phyloP scores from a whole-genome alignment of 2,329 filamentous ascomycete genomes.

The Thermomyces lanuginosus region DNA sequence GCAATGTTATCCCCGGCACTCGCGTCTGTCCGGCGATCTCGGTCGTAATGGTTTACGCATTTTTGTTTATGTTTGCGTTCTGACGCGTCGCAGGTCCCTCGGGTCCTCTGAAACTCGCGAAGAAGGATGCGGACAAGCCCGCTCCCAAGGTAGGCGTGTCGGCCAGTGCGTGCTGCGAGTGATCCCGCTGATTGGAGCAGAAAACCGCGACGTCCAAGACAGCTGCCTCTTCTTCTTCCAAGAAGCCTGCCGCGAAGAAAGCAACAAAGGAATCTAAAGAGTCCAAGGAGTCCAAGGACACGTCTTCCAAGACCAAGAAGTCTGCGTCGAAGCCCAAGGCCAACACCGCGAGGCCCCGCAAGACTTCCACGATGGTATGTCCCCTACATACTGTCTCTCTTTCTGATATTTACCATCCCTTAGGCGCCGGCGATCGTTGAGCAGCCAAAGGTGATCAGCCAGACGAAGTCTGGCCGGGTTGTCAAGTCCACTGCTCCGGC shows the following conservation, averaged over 20 bases:
- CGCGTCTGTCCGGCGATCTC: background rate
- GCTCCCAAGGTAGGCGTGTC: slow-evolving; percentile 18
- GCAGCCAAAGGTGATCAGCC: slow-evolving; percentile 53
- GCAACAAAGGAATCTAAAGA: slow-evolving; percentile 25
- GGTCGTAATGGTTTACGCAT: background rate
- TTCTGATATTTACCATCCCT: slow-evolving; percentile 10
- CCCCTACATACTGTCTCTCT: background rate
- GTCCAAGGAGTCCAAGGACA: slow-evolving; percentile 33
- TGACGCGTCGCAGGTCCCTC: slow-evolving; percentile 48
- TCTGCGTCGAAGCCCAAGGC: slow-evolving; percentile 35
- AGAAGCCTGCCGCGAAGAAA: slow-evolving; percentile 13
- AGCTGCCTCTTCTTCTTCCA: slow-evolving; percentile 28
- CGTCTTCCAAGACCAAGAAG: slow-evolving; percentile 33
- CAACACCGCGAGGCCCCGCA: slow-evolving; percentile 38
- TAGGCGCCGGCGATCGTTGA: slow-evolving; percentile 52
- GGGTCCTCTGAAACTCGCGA: slow-evolving; percentile 80
- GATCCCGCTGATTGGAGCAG: slow-evolving; percentile 7
- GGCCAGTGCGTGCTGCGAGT: background rate
- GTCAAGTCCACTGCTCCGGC: slow-evolving; percentile 49
- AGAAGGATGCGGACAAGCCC: slow-evolving; percentile 46
- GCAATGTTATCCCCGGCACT: background rate
- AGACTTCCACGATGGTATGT: slow-evolving; percentile 30
- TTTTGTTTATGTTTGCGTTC: slow-evolving; percentile 4
- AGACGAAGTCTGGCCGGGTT: slow-evolving; percentile 77
- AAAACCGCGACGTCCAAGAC: slow-evolving; percentile 5